Conservation (phyloP, 148 eudicot species). For the Drosera capensis region DNA sequence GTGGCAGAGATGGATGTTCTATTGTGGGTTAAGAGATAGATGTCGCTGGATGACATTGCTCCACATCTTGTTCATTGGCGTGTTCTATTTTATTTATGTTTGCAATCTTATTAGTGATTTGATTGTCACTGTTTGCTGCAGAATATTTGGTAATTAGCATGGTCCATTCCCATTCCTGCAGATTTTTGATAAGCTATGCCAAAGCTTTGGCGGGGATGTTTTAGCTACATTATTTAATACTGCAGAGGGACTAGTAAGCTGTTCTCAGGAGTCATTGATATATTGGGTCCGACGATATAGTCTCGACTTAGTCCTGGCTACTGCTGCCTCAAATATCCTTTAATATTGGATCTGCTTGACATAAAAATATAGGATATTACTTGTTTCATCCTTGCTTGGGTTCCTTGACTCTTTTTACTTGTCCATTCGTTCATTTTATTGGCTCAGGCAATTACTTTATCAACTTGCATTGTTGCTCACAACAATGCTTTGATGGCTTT, state of each 20-base stretch:
- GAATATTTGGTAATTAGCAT: background rate
- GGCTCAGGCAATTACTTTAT: constrained; percentile 93
- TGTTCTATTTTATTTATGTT: no score
- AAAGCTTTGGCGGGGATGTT: constrained; percentile 91
- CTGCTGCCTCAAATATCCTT: constrained; percentile 85
- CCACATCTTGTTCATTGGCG: no score
- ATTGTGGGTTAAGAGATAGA: no score
- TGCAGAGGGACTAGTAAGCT: constrained; percentile 65
- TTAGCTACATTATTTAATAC: constrained; percentile 71
- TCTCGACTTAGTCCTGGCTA: constrained; percentile 55
- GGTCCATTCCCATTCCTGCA: constrained; percentile 11
- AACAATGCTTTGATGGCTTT: constrained; percentile 86
- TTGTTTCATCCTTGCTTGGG: constrained; percentile 6
- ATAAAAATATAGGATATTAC: constrained; percentile 5
- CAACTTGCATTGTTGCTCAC: constrained; percentile 96
- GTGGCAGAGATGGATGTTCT: no score
- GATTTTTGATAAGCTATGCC: constrained; percentile 95
- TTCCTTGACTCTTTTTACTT: constrained; percentile 72
- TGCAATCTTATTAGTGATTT: no score
- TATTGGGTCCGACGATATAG: constrained; percentile 63
- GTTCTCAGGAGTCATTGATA: constrained; percentile 47
- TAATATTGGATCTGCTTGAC: background rate
- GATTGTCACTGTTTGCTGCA: no score
- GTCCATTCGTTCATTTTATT: constrained; percentile 83
- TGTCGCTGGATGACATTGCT: no score